phyloP scores from a whole-genome alignment of 2,329 filamentous ascomycete genomes.

The Xylariaceae sp. region DNA sequence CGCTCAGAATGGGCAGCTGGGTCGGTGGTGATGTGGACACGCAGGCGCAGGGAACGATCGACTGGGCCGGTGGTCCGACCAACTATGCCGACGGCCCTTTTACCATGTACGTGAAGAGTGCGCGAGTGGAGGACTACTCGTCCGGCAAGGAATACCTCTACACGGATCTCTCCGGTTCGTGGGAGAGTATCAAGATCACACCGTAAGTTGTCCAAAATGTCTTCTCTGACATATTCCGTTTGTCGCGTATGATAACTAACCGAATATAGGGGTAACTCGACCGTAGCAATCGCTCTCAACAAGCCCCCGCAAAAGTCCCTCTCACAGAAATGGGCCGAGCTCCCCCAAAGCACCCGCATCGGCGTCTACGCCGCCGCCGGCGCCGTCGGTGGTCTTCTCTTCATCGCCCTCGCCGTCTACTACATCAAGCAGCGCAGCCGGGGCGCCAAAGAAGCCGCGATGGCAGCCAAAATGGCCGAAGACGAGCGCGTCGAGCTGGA shows the following conservation, averaged over 20 bases:
- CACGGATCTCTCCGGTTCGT: constrained; percentile 55
- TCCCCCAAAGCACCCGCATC: constrained; percentile 46
- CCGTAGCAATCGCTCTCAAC: constrained; percentile 42
- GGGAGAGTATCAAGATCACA: constrained; percentile 57
- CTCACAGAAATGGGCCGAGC: constrained; percentile 49
- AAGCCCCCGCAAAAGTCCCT: constrained; percentile 37
- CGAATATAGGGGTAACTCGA: constrained; percentile 50
- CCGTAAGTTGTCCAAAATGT: no score
- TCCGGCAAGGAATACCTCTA: constrained; percentile 62
- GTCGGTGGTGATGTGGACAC: constrained; percentile 52
- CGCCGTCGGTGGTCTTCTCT: constrained; percentile 36
- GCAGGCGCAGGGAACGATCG: constrained; percentile 51
- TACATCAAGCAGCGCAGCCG: constrained; percentile 51
- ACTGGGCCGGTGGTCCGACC: constrained; percentile 66
- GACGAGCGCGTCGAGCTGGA: constrained; percentile 49
- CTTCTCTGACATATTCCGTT: neutral
- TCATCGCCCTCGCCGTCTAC: constrained; percentile 42
- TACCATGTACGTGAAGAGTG: constrained; percentile 67
- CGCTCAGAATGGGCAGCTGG: constrained; percentile 62
- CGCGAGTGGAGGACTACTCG: constrained; percentile 51
- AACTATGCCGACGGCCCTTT: constrained; percentile 63
- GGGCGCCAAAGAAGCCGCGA: constrained; percentile 47
- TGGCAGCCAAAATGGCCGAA: constrained; percentile 40
- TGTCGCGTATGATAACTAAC: neutral
- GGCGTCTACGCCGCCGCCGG: constrained; percentile 48